Conservation (phyloP, 192 early-diverging fungal species). For the Globomyces pollinis-pini region DNA sequence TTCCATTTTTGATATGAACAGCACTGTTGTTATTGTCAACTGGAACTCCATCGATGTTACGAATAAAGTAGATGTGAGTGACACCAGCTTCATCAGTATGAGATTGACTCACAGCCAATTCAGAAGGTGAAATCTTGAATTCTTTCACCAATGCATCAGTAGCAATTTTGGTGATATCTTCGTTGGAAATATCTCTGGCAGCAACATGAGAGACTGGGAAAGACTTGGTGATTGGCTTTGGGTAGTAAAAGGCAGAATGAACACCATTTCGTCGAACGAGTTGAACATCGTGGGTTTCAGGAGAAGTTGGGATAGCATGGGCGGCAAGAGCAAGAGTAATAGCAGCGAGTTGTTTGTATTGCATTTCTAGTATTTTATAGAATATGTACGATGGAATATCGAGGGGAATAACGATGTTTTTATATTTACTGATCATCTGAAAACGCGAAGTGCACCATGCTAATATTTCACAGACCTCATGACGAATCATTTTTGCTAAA, state of each 20-base stretch:
- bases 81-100: slow-evolving; percentile 1
- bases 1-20: slow-evolving; percentile 11
- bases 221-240: background rate
- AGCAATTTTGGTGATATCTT: background rate
- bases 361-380: no score
- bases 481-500: no score
- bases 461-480: no score
- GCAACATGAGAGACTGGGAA: background rate
- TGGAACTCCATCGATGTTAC: background rate
- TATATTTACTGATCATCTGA: no score
- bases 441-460: no score
- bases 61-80: background rate
- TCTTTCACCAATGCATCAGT: background rate
- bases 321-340: no score
- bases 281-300: background rate
- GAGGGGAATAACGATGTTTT: no score
- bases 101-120: background rate
- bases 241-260: slow-evolving; percentile 3
- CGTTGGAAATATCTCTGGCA: background rate
- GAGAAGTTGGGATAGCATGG: no score
- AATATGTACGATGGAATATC: no score
- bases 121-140: background rate
- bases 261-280: background rate
- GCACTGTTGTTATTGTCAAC: slow-evolving; percentile 10
- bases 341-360: no score